phyloP scores from a whole-genome alignment of 768 basidiomycete genomes.

The Punctularia strigosozonata region DNA sequence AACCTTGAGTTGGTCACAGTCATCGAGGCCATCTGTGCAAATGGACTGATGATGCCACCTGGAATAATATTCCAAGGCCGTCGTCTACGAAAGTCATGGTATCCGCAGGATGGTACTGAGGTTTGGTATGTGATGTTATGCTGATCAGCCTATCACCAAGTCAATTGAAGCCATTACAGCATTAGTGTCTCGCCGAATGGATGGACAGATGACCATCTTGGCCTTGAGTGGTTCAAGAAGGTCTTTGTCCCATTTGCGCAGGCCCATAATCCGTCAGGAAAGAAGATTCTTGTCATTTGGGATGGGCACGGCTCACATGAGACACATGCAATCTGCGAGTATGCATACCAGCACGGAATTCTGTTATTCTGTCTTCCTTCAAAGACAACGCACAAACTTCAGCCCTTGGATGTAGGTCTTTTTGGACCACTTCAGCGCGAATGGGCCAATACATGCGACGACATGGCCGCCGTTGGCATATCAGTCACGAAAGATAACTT shows the following conservation, averaged over 20 bases:
- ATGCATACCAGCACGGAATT: conserved; percentile 16
- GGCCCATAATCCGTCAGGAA: no score
- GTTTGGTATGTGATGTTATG: neutral
- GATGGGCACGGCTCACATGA: conserved; percentile 28
- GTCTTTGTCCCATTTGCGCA: conserved; percentile 21
- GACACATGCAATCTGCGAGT: conserved; percentile 20
- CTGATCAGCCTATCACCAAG: neutral
- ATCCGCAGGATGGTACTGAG: neutral
- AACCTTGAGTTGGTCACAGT: conserved; percentile 6
- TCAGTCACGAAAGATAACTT: no score
- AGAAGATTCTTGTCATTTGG: conserved; percentile 22
- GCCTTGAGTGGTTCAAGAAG: conserved; percentile 20
- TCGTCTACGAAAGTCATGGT: neutral
- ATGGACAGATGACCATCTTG: conserved; percentile 28
- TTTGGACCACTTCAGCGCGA: conserved; percentile 22
- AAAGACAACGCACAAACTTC: conserved; percentile 25
- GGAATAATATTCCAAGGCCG: conserved; percentile 10
- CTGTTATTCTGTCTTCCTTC: conserved; percentile 23
- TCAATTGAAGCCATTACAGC: conserved; percentile 9
- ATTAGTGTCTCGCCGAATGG: conserved; percentile 24
- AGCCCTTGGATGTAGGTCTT: conserved; percentile 25
- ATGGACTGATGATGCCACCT: conserved; percentile 8
- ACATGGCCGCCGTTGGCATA: no score
- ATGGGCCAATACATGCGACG: no score
- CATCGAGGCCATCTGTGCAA: conserved; percentile 11